Base-by-base conservation (phyloP, 1,139 yeast genomes). In the Meyerozyma carpophila region DNA sequence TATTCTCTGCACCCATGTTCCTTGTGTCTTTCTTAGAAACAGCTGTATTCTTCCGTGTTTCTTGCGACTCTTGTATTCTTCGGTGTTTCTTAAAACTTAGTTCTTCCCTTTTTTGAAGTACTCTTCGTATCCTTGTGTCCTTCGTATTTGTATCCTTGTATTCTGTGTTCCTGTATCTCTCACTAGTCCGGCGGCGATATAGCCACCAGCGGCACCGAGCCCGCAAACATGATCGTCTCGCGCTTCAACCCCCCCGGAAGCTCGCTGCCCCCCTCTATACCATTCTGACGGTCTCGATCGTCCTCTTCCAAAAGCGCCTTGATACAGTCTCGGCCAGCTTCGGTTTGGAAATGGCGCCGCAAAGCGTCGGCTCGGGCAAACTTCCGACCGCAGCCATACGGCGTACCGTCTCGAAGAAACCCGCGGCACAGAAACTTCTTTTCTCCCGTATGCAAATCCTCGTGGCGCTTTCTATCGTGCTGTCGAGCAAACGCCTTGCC, bases 281-380 rank as follows among this genome's bases (percentile, higher is more conserved):
- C 37, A 16, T 25, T 26, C 26, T 37, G 4, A 3, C 32, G 32
- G 9, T 73, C 78, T 8, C 57, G 52, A 43, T 70, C 73, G 41
- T 79, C 91, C 56, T 87, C 96, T 47, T 82, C 91, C 43, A 83
- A 70, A 50, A 88, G 67, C 9, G 87, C 80, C 44, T 81, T 65
- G 13, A 93, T 84, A 71, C 98, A 93, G 49, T 76, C 81, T 52
- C 84, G 80, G 9, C 98, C 98, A 29, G 91, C 87, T 56, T 90
- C 98, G 0, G 98, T 90, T 57, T 91, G 85, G 65, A 93, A 90
- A 66, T 93, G 98, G 52, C 98, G 72, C 21, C 96, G 82, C 44
- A 93, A 66, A 0, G 98, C 98, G 68, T 93, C 98, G 7, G 98
- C 95, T 43, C 98, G 70, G 2, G 98, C 98, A 70, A 93, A 93